Evolutionary conservation across 2,329 filamentous ascomycete species (phyloP).

Genomic region (Akanthomyces muscarius): DNA sequence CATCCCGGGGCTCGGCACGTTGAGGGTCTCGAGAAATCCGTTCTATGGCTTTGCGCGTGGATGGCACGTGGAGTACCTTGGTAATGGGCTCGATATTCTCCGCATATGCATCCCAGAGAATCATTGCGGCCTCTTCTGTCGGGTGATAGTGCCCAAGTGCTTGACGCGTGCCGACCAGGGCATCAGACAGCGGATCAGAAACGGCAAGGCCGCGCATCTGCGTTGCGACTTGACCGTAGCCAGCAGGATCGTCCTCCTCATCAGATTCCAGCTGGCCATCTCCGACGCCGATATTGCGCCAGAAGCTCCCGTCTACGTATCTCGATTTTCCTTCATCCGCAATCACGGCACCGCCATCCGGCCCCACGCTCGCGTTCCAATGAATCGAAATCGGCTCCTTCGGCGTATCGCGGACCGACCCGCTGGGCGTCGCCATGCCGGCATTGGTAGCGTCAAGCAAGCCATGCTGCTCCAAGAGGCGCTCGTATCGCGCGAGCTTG

Average conservation of each 20-base stretch:
- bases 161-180: neutral
- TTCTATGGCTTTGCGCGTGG: conserved; percentile 22
- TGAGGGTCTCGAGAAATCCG: conserved; percentile 19
- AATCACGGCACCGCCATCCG: conserved; percentile 18
- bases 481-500: conserved; percentile 37
- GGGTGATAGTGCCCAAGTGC: conserved; percentile 22
- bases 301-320: conserved; percentile 36
- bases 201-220: neutral
- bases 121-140: conserved; percentile 21
- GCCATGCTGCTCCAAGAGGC: conserved; percentile 33
- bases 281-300: neutral
- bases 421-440: too few species aligned
- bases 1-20: conserved; percentile 26
- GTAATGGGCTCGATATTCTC: conserved; percentile 26
- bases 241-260: neutral
- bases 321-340: conserved; percentile 33
- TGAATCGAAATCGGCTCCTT: conserved; percentile 4
- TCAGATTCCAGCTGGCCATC: neutral
- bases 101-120: conserved; percentile 25
- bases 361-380: neutral
- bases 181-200: conserved; percentile 2
- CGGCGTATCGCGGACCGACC: neutral
- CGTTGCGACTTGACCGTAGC: neutral
- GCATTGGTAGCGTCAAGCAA: conserved; percentile 23
- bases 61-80: conserved; percentile 27